Evolutionary conservation across 2,329 filamentous ascomycete genomes (phyloP), one percentile per base, ranked within the genome.

Genomic region (Cladosporium sp.): DNA sequence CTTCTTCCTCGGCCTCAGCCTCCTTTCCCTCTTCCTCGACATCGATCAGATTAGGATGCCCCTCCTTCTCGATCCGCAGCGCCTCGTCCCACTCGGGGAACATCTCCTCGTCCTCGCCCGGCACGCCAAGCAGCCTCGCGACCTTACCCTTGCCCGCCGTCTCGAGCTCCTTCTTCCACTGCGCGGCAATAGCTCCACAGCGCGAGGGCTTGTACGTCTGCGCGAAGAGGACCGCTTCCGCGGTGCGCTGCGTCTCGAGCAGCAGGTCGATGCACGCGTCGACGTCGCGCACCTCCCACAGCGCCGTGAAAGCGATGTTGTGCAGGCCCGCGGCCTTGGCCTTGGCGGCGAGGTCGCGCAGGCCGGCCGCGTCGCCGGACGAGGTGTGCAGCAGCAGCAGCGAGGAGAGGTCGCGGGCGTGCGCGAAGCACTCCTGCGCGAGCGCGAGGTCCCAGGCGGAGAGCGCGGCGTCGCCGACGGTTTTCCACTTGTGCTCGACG

Each of bases 21-120:
- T 76, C 59, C 67, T 70, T 43, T 2, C 44, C 52, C 0, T 61
- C 63, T 13, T 64, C 67, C 51, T 70, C 70, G 33, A 72, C 71
- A 46, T 72, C 66, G 37, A 67, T 71, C 63, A 58, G 66, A 67
- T 55, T 66, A 54, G 59, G 72, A 66, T 38, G 68, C 3, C 87
- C 86, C 62, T 90, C 84, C 54, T 79, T 81, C 74, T 97, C 93
- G 57, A 95, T 68, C 65, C 80, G 79, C 61, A 97, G 68, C 76
- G 89, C 96, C 70, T 93, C 86, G 4, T 95, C 87, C 93, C 93
- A 98, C 65, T 96, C 89, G 0, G 92, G 92, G 74, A 98, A 98
- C 61, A 98, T 79, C 55, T 79, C 77, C 55, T 90, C 88, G 61
- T 68, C 66, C 16, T 62, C 60, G 0, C 83, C 87, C 0, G 93